phyloP scores from a whole-genome alignment of 2,329 filamentous ascomycete species.

The Diplodia scrobiculata region DNA sequence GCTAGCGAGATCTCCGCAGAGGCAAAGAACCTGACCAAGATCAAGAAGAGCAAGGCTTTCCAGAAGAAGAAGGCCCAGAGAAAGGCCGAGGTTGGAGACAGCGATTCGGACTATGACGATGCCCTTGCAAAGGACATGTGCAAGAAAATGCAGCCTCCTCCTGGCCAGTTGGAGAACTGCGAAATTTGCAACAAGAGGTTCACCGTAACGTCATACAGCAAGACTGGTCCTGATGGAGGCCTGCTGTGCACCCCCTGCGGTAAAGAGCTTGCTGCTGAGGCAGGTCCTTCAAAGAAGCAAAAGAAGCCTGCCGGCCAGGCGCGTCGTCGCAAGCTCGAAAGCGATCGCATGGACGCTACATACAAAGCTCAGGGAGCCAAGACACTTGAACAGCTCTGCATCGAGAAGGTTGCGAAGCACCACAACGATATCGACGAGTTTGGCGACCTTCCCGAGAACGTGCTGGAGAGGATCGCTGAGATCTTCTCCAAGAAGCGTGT shows the following conservation, averaged over 20 bases:
- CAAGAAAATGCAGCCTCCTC: slow-evolving; percentile 62
- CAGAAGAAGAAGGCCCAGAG: slow-evolving; percentile 51
- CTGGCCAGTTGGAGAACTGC: slow-evolving; percentile 87
- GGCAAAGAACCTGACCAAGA: slow-evolving; percentile 40
- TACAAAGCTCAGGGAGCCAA: slow-evolving; percentile 64
- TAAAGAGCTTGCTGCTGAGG: slow-evolving; percentile 69
- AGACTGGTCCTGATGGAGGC: slow-evolving; percentile 77
- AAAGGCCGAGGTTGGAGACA: slow-evolving; percentile 49
- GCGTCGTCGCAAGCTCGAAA: slow-evolving; percentile 75
- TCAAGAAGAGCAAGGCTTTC: slow-evolving; percentile 54
- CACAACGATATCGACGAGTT: slow-evolving; percentile 66
- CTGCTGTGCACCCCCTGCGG: slow-evolving; percentile 83
- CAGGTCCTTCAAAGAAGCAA: slow-evolving; percentile 61
- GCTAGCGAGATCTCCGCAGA: slow-evolving; percentile 27
- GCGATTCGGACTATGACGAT: slow-evolving; percentile 52
- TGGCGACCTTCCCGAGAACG: slow-evolving; percentile 60
- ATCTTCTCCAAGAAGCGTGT: slow-evolving; percentile 66
- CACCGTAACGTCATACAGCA: slow-evolving; percentile 87
- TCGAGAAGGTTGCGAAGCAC: slow-evolving; percentile 64
- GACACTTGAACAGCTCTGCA: slow-evolving; percentile 65
- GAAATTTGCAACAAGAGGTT: slow-evolving; percentile 84
- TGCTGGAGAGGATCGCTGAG: slow-evolving; percentile 62
- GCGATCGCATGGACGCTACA: slow-evolving; percentile 78
- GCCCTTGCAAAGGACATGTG: slow-evolving; percentile 55
- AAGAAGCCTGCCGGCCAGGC: slow-evolving; percentile 61